Base-by-base conservation (phyloP, 345 rosid species). In the Eutrema heterophyllum region DNA sequence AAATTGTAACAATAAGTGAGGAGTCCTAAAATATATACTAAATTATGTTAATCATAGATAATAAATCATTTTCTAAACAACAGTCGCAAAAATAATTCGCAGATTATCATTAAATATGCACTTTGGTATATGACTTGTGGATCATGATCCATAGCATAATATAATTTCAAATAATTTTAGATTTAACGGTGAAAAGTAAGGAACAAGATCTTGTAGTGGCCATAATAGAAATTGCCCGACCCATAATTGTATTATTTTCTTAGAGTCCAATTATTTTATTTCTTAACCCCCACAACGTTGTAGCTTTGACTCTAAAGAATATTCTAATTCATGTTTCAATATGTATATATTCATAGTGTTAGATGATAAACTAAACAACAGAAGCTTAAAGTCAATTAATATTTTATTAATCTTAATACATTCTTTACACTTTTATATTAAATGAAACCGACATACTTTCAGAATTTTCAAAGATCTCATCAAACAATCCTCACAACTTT, bases 321-420 rank as follows among this genome's bases (percentile, higher is more conserved):
- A 64, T 53, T 40, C 49, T 53, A 44, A 29, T 61, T 11, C 35
- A 27, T 38, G 40, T 27, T 38, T 43, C 62, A 38, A 16, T 59
- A 45, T 48, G 29, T 40, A 21, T 32, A 21, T 46, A 9, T 35
- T 57, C 45, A 38, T 33, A 5, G 14, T 59, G 59, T 15, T 41
- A 48, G 26, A n/a, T 48, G 36, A 59, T 65, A 74, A 38, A 38
- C 49, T 16, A 74, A 57, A 66, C 43, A 30, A 59, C 14, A 40
- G 55, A 67, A 30, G 43, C 44, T 35, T 9, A 49, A 58, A 74
- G 78, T 74, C 73, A 74, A 68, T 69, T 11, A 68, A 60, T 68
- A 51, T 51, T 60, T 21, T 52, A 75, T 46, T 26, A 45, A 75
- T 75, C 55, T 33, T n/a, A 3, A 68, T 56, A 51, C 14, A 52